phyloP scores from a whole-genome alignment of 2,329 filamentous ascomycete species.

The Pseudogymnoascus sp. region DNA sequence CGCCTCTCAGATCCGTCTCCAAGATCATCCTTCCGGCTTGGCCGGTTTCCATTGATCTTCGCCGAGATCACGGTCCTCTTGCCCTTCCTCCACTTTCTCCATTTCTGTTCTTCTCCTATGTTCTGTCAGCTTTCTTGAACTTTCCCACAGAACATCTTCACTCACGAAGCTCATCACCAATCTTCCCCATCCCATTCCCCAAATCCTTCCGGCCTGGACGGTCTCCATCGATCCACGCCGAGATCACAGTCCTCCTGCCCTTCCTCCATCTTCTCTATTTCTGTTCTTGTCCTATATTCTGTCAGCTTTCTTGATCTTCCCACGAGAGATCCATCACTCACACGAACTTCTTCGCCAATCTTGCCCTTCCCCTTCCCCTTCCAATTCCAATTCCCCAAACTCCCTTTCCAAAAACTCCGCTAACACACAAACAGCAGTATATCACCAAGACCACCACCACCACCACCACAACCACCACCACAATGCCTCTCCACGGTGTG shows the following conservation, averaged over 20 bases:
- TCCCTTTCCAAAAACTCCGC: not conserved
- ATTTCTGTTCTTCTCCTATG: not conserved
- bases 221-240: not conserved
- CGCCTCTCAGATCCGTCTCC: not conserved
- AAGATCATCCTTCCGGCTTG: too few relatives aligned
- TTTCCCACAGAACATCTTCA: not conserved
- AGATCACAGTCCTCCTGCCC: not conserved
- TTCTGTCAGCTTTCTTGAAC: not conserved
- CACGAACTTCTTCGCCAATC: not conserved
- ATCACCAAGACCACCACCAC: not conserved
- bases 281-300: not conserved
- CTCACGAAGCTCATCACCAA: not conserved
- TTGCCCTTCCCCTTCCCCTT: not conserved
- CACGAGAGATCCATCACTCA: not conserved
- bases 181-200: not conserved
- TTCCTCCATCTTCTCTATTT: not conserved
- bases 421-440: not conserved
- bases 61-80: not conserved
- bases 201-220: too few relatives aligned
- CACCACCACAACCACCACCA: not conserved
- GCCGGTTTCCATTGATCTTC: too few relatives aligned
- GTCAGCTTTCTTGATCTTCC: not conserved
- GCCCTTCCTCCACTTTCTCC: not conserved
- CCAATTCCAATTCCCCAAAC: not conserved
- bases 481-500: not conserved